A percentile compares a stretch with the other conserved stretches of the same genome.
phyloP scores from a whole-genome alignment of 202 grass and related monocot species.

The Carex arenaria region DNA sequence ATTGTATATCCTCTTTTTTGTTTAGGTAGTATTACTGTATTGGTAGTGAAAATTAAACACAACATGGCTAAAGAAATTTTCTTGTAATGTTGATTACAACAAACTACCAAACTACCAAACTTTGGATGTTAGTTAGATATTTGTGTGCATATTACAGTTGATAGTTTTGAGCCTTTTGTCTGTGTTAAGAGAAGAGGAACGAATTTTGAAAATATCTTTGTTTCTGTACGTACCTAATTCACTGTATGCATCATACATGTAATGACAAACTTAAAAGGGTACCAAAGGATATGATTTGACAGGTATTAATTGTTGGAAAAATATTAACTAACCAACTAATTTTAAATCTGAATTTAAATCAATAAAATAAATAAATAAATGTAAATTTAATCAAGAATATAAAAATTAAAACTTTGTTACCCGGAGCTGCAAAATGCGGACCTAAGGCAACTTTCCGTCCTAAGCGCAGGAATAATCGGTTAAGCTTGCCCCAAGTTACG shows the following conservation, averaged over 20 bases:
- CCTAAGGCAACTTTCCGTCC: too few species aligned
- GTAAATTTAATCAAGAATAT: too few species aligned
- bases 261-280: background rate
- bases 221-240: background rate
- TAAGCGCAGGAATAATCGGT: too few species aligned
- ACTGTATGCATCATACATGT: background rate
- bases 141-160: background rate
- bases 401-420: too few species aligned
- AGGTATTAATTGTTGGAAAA: too few species aligned
- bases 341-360: too few species aligned
- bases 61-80: background rate
- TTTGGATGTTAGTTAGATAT: constrained; percentile 14
- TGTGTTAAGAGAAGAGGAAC: background rate
- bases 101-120: constrained; percentile 6
- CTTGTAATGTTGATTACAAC: background rate
- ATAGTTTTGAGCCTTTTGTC: background rate
- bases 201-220: background rate
- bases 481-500: too few species aligned
- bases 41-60: background rate
- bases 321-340: too few species aligned
- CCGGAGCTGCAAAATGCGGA: too few species aligned
- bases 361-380: too few species aligned
- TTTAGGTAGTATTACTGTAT: background rate
- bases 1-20: background rate
- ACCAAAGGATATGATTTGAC: background rate